Evolutionary conservation across 306 rosid genomes (phyloP), one percentile per base, ranked within the genome.

Genomic region (Lathyrus sativus): DNA sequence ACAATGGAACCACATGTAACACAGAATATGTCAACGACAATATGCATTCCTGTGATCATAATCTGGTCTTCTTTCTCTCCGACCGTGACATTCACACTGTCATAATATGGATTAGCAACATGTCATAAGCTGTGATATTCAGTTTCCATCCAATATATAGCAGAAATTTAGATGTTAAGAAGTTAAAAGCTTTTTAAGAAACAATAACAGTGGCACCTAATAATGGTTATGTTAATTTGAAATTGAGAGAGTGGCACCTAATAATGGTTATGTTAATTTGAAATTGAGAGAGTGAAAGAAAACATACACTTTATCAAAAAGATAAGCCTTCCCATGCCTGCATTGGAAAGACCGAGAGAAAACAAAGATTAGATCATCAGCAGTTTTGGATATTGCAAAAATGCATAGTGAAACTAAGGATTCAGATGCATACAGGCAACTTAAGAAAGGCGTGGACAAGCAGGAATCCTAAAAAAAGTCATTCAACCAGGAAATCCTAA

Each of bases 261-360:
- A n/a, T n/a, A n/a, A n/a, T n/a, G n/a, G n/a, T n/a, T n/a, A n/a
- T n/a, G n/a, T n/a, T n/a, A n/a, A n/a, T n/a, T n/a, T n/a, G n/a
- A n/a, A n/a, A n/a, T n/a, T 4, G 8, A 55, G 43, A 49, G 50
- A 43, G 43, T 54, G 28, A 18, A 38, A 43, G 1, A 37, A 49
- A 35, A 78, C 93, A 83, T 78, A 89, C 97, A 89, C 90, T 35
- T 83, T 67, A 51, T 84, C 79, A 33, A 85, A 85, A 22, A 91
- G 92, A 82, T 89, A 84, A 54, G 96, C 93, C 70, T 26, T 85
- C 45, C 97, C 93, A 83, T 85, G 78, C 76, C 88, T 82, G 86
- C 77, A 71, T 39, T 71, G 79, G 76, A 86, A 91, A 77, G 88
- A 61, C 93, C 85, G 78, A 45, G 62, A 81, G 70, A 72, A 74